Percentiles rank a stretch among this genome's conserved stretches.
Conservation (phyloP, 257 asterid species). For the Avicennia marina region DNA sequence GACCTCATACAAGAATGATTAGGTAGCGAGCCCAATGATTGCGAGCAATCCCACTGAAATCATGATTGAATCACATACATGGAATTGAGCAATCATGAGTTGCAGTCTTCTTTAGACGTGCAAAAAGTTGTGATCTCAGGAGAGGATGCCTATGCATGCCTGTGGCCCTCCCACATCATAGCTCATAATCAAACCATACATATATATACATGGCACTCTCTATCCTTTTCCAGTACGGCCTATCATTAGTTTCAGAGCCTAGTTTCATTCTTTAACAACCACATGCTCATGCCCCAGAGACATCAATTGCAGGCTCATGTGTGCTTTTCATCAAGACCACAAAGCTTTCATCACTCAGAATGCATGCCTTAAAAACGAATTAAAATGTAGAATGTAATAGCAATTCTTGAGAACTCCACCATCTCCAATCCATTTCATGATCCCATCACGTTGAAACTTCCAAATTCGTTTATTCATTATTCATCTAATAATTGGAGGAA, state of each 20-base stretch:
- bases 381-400: too few relatives aligned
- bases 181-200: constrained; percentile 15
- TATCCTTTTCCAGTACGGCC: constrained; percentile 15
- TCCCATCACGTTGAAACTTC: constrained; percentile 16
- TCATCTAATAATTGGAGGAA: constrained; percentile 33
- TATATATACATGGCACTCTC: background rate
- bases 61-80: constrained; percentile 32
- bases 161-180: background rate
- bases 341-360: too few relatives aligned
- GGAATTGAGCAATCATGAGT: constrained; percentile 46
- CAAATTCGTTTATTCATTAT: constrained; percentile 14
- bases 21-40: constrained; percentile 48
- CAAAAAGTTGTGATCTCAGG: constrained; percentile 31
- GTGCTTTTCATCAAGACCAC: background rate
- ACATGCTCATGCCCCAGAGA: constrained; percentile 29
- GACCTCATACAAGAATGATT: constrained; percentile 39
- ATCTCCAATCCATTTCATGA: too few relatives aligned
- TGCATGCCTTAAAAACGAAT: too few relatives aligned
- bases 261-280: constrained; percentile 3
- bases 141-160: constrained; percentile 19
- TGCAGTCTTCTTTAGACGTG: constrained; percentile 31
- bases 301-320: background rate
- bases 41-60: constrained; percentile 34
- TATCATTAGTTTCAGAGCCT: constrained; percentile 18
- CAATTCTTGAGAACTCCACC: too few relatives aligned